Evolutionary conservation across 306 rosid genomes (phyloP).

Genomic region (Mimosa bimucronata): DNA sequence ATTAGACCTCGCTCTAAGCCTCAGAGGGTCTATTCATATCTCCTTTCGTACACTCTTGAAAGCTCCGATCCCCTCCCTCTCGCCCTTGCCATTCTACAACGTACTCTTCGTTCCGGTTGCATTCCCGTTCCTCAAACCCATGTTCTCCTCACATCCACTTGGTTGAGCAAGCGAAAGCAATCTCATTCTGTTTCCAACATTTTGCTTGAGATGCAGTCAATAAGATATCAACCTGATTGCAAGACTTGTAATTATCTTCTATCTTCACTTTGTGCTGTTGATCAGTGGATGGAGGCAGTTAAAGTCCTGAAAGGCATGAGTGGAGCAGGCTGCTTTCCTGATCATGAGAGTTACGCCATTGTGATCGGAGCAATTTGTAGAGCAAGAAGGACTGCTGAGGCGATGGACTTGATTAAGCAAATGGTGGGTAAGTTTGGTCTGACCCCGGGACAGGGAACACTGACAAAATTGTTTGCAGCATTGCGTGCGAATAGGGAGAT

Average conservation of each 20-base stretch:
- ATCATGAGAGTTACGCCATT: slow-evolving; percentile 61
- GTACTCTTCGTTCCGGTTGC: slow-evolving; percentile 57
- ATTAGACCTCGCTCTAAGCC: slow-evolving; percentile 53
- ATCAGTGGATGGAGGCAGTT: slow-evolving; percentile 57
- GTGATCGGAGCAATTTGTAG: slow-evolving; percentile 66
- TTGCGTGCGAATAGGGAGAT: slow-evolving; percentile 59
- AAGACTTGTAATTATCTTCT: slow-evolving; percentile 57
- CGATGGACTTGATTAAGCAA: slow-evolving; percentile 49
- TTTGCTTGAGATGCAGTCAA: slow-evolving; percentile 53
- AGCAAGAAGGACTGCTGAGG: slow-evolving; percentile 63
- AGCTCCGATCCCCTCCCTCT: slow-evolving; percentile 57
- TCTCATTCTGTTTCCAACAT: slow-evolving; percentile 41
- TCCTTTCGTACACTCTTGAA: slow-evolving; percentile 57
- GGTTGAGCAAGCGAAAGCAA: slow-evolving; percentile 48
- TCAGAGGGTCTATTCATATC: slow-evolving; percentile 43
- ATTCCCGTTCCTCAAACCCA: slow-evolving; percentile 57
- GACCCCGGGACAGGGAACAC: slow-evolving; percentile 51
- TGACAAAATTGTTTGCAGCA: slow-evolving; percentile 48
- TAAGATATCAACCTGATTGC: slow-evolving; percentile 59
- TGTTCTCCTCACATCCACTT: slow-evolving; percentile 63
- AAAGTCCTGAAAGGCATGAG: slow-evolving; percentile 69
- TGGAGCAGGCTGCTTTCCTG: slow-evolving; percentile 76
- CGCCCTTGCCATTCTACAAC: slow-evolving; percentile 56
- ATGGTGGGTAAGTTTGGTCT: slow-evolving; percentile 52
- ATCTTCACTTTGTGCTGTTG: slow-evolving; percentile 54